These are phyloP conservation scores for Ophiobolus disseminans DNA, from an alignment of 2,329 filamentous ascomycete species.

Conservation along the genomic window DNA sequence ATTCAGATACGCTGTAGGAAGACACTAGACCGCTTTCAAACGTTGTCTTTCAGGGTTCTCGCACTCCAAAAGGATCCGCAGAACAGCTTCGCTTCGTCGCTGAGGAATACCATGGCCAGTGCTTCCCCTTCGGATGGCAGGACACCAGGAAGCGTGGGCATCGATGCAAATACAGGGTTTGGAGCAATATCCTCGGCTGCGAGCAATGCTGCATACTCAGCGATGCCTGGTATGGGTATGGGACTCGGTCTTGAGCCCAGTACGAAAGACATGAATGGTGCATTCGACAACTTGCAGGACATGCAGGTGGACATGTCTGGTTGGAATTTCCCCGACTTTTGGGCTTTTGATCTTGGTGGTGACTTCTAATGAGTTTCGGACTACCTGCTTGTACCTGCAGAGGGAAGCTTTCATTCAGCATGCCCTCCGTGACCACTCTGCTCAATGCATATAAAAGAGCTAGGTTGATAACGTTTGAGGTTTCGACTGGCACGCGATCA, in stretches of 20 bases:
- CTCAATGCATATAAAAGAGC: too few species aligned
- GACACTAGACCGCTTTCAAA: conserved; percentile 36
- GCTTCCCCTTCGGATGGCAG: conserved; percentile 16
- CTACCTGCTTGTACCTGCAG: too few species aligned
- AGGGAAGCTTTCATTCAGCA: too few species aligned
- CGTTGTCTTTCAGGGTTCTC: conserved; percentile 37
- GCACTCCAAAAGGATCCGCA: conserved; percentile 39
- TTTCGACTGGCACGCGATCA: too few species aligned
- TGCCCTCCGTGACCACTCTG: too few species aligned
- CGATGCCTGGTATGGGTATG: conserved; percentile 14
- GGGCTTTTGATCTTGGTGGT: conserved; percentile 43
- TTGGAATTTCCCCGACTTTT: conserved; percentile 47
- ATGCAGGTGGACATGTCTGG: conserved; percentile 38
- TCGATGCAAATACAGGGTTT: not conserved
- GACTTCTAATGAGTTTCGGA: conserved; percentile 27
- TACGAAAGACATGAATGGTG: conserved; percentile 12
- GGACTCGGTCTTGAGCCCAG: conserved; percentile 3
- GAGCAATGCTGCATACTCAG: conserved; percentile 10
- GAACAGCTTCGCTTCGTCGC: conserved; percentile 26
- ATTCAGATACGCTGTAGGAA: conserved; percentile 30
- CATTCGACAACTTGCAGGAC: conserved; percentile 34
- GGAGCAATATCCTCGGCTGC: not conserved
- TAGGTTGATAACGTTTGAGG: too few species aligned
- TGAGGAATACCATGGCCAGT: conserved; percentile 27
- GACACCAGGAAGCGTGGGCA: conserved; percentile 8